phyloP scores from a whole-genome alignment of 2,329 filamentous ascomycete species.

The Epichloe bromicola region DNA sequence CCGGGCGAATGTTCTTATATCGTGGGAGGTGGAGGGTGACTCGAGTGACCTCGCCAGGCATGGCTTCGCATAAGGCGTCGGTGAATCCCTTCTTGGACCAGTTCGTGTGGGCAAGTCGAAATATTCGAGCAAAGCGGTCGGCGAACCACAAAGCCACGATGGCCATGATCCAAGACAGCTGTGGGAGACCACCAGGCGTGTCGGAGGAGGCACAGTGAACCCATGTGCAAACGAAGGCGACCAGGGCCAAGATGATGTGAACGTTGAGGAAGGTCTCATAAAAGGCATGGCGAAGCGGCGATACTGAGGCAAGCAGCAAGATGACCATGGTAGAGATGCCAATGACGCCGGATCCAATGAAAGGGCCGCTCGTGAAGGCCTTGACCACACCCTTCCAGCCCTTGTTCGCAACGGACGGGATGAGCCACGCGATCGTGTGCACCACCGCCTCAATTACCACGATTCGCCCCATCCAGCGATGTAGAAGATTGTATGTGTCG shows the following conservation, averaged over 20 bases:
- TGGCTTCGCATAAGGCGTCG: constrained; percentile 50
- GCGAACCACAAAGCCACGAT: constrained; percentile 64
- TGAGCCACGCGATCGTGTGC: constrained; percentile 61
- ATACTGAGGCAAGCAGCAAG: constrained; percentile 58
- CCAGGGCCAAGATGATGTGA: constrained; percentile 63
- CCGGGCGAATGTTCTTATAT: constrained; percentile 52
- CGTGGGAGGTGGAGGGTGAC: constrained; percentile 59
- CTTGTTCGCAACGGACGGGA: constrained; percentile 54
- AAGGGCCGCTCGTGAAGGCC: constrained; percentile 43
- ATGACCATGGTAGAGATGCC: constrained; percentile 48
- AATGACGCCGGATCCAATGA: constrained; percentile 52
- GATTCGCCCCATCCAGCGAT: constrained; percentile 64
- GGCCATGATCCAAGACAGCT: constrained; percentile 61
- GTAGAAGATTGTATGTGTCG: constrained; percentile 78
- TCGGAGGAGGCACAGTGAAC: constrained; percentile 60
- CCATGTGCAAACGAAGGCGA: constrained; percentile 60
- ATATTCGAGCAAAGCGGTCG: constrained; percentile 54
- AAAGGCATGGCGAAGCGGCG: constrained; percentile 80
- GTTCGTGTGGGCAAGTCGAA: constrained; percentile 53
- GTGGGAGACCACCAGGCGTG: constrained; percentile 46
- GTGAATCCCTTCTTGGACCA: constrained; percentile 46
- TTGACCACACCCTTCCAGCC: constrained; percentile 46
- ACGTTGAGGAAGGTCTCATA: constrained; percentile 91
- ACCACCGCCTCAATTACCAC: constrained; percentile 53
- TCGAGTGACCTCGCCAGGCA: constrained; percentile 56